phyloP scores from a whole-genome alignment of 176 grass and related monocot species.

The Pharus latifolius region DNA sequence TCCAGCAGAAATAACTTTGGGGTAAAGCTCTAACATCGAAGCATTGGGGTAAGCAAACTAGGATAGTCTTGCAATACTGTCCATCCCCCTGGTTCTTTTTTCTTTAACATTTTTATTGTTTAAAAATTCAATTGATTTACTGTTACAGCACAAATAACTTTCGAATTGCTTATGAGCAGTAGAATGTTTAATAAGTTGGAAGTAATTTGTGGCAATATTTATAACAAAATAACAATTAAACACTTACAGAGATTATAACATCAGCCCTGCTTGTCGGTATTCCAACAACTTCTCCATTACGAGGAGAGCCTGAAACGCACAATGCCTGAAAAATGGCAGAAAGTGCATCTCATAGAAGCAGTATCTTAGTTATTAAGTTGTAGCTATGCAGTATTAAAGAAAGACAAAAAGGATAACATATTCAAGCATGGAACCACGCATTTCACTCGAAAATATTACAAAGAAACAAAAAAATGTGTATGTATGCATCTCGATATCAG shows the following conservation, averaged over 20 bases:
- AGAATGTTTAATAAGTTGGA: neutral
- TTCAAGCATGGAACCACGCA: too few species aligned
- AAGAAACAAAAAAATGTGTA: too few species aligned
- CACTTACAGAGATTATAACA: slow-evolving; percentile 80
- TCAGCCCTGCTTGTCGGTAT: slow-evolving; percentile 39
- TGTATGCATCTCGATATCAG: too few species aligned
- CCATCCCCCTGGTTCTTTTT: neutral
- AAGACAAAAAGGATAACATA: neutral
- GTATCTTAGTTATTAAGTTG: neutral
- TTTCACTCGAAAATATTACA: too few species aligned
- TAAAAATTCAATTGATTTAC: neutral
- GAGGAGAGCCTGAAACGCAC: slow-evolving; percentile 42
- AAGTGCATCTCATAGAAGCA: neutral
- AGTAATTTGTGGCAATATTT: neutral
- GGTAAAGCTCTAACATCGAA: neutral
- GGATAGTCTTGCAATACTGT: neutral
- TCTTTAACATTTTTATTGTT: neutral
- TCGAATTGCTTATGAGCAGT: neutral
- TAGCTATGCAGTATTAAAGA: slow-evolving; percentile 1
- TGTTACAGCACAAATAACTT: neutral
- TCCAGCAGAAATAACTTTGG: too few species aligned
- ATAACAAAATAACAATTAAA: neutral
- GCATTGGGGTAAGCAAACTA: neutral
- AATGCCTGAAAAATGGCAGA: slow-evolving; percentile 58
- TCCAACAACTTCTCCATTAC: slow-evolving; percentile 54